phyloP scores from a whole-genome alignment of 2,329 filamentous ascomycete species.

The Fusarium citri region DNA sequence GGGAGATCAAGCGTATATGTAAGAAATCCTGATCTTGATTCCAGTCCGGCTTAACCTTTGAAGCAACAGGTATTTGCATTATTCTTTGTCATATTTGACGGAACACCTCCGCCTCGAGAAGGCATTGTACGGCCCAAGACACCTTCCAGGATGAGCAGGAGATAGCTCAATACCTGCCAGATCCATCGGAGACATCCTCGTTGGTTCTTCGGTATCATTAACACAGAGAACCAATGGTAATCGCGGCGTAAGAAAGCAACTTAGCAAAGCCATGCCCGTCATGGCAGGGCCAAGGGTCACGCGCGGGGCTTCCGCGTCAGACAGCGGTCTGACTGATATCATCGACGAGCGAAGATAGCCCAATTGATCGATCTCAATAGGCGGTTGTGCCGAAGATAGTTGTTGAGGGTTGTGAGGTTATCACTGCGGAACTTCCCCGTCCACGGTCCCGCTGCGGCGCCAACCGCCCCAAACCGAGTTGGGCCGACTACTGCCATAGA shows the following conservation, averaged over 20 bases:
- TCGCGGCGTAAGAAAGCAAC: conserved; percentile 35
- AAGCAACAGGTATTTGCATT: conserved; percentile 23
- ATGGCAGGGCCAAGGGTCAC: conserved; percentile 40
- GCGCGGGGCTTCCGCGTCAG: conserved; percentile 44
- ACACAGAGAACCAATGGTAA: conserved; percentile 36
- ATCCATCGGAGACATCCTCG: conserved; percentile 34
- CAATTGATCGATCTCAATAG: conserved; percentile 30
- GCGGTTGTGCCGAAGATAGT: conserved; percentile 43
- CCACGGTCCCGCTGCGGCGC: conserved; percentile 45
- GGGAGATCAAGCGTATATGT: conserved; percentile 38
- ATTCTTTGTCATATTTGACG: conserved; percentile 36
- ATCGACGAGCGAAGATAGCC: conserved; percentile 35
- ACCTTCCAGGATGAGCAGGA: conserved; percentile 28
- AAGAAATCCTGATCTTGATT: conserved; percentile 36
- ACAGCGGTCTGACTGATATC: conserved; percentile 44
- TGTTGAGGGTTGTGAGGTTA: conserved; percentile 38
- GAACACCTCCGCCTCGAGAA: conserved; percentile 45
- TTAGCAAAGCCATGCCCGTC: conserved; percentile 27
- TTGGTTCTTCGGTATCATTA: conserved; percentile 19
- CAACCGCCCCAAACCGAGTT: conserved; percentile 56
- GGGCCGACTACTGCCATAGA: conserved; percentile 49
- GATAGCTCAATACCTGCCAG: conserved; percentile 10
- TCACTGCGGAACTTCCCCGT: conserved; percentile 48
- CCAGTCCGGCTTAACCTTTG: conserved; percentile 40
- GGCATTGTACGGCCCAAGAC: conserved; percentile 45